Conservation (phyloP, 257 asterid species). For the Solanum medicagineum region DNA sequence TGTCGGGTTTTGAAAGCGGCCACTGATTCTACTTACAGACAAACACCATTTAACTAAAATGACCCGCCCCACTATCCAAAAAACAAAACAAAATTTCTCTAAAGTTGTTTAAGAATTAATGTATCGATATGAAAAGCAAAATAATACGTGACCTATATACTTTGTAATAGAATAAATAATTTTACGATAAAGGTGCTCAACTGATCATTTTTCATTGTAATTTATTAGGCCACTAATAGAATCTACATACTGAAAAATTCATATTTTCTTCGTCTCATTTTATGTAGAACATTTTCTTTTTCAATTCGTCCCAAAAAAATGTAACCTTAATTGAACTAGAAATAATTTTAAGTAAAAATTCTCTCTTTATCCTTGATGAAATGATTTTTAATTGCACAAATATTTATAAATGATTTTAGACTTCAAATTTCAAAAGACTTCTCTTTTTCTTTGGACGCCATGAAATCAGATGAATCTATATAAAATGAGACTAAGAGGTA, state of each 20-base stretch:
- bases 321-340: no score
- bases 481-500: no score
- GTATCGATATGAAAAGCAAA: not conserved
- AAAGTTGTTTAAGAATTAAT: not conserved
- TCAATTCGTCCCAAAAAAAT: no score
- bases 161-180: not conserved
- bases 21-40: constrained; percentile 31
- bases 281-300: no score
- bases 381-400: no score
- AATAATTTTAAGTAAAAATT: no score
- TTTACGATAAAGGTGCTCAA: not conserved
- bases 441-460: no score
- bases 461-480: no score
- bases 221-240: not conserved
- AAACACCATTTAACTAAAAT: constrained; percentile 19
- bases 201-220: not conserved
- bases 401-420: no score
- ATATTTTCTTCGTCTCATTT: no score
- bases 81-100: not conserved
- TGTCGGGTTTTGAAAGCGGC: constrained; percentile 54
- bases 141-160: not conserved
- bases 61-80: constrained; percentile 7
- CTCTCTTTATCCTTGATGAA: no score
- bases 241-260: not conserved
- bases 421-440: no score